Percentiles rank a stretch among this genome's conserved stretches.
These are phyloP conservation scores for Nadsonia commutata DNA, from an alignment of 1,139 yeast species.

Conservation along the genomic window DNA sequence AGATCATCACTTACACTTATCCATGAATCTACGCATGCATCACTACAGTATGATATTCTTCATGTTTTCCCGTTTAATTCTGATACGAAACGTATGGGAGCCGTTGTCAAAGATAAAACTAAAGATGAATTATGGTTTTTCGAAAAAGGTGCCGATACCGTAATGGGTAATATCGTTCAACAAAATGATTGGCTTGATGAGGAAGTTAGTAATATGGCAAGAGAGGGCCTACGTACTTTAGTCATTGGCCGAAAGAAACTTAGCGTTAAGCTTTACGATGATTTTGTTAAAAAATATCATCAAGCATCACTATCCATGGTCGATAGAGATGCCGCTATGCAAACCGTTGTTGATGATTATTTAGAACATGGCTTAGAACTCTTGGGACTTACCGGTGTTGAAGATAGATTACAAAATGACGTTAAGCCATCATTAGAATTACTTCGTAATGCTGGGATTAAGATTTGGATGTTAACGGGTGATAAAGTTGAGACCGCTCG, in stretches of 20 bases:
- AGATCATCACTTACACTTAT: conserved; percentile 54
- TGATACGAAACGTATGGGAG: conserved; percentile 94
- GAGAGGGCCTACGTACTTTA: conserved; percentile 91
- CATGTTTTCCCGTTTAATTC: conserved; percentile 89
- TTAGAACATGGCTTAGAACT: conserved; percentile 77
- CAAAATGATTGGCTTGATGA: conserved; percentile 94
- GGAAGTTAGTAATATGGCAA: conserved; percentile 94
- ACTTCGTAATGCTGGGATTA: conserved; percentile 87
- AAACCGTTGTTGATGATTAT: conserved; percentile 46
- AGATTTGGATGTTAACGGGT: conserved; percentile 98
- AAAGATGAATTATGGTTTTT: conserved; percentile 68
- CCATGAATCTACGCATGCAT: conserved; percentile 45
- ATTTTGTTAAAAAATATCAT: conserved; percentile 48
- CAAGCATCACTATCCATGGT: conserved; percentile 68
- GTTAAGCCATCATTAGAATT: conserved; percentile 87
- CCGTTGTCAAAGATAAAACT: conserved; percentile 49
- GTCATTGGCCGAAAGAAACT: conserved; percentile 78
- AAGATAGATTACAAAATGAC: conserved; percentile 81
- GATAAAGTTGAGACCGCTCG: conserved; percentile 97
- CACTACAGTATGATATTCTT: conserved; percentile 49
- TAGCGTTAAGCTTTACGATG: conserved; percentile 36
- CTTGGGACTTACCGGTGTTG: conserved; percentile 92
- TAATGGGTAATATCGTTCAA: conserved; percentile 75
- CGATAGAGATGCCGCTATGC: conserved; percentile 63
- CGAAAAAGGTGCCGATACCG: conserved; percentile 94